Percentiles rank a stretch among this genome's conserved stretches.
These are phyloP conservation scores for Beauveria bassiana DNA, from an alignment of 2,329 filamentous ascomycete species.

Conservation along the genomic window DNA sequence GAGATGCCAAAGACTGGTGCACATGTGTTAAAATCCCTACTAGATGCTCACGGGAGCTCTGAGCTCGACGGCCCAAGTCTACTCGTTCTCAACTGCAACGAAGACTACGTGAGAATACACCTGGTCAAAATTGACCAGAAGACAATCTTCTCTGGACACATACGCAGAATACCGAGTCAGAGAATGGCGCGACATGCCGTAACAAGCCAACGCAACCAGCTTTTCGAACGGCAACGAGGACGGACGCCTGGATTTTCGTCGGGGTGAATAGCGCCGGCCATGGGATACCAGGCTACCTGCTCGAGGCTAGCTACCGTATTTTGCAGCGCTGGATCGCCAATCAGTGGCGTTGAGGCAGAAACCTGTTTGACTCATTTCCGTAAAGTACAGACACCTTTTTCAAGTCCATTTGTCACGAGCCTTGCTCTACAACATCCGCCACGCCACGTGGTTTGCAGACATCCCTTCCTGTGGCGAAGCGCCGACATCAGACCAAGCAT, in stretches of 20 bases:
- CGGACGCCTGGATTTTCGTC: slow-evolving; percentile 15
- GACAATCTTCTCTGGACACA: slow-evolving; percentile 26
- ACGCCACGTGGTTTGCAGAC: no score
- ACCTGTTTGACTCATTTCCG: not conserved
- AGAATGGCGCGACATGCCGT: slow-evolving; percentile 9
- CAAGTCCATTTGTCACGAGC: not conserved
- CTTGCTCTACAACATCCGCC: not conserved
- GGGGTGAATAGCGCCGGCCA: slow-evolving; percentile 32
- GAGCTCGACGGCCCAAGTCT: slow-evolving; percentile 10
- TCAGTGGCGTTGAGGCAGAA: not conserved
- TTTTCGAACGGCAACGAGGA: slow-evolving; percentile 14
- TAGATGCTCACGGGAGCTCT: not conserved
- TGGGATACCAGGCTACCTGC: slow-evolving; percentile 23
- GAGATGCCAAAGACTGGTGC: no score
- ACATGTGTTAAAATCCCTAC: not conserved
- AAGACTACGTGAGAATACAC: slow-evolving; percentile 16
- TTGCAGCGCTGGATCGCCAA: not conserved
- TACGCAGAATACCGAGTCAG: slow-evolving; percentile 27
- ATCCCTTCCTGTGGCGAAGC: not conserved
- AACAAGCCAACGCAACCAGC: not conserved
- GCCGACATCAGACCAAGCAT: not conserved
- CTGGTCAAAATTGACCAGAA: slow-evolving; percentile 26
- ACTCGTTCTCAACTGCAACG: slow-evolving; percentile 16
- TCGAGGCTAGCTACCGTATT: slow-evolving; percentile 1
- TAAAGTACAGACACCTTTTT: not conserved